phyloP scores from a whole-genome alignment of 495 filamentous ascomycete species.

The Podospora didyma region DNA sequence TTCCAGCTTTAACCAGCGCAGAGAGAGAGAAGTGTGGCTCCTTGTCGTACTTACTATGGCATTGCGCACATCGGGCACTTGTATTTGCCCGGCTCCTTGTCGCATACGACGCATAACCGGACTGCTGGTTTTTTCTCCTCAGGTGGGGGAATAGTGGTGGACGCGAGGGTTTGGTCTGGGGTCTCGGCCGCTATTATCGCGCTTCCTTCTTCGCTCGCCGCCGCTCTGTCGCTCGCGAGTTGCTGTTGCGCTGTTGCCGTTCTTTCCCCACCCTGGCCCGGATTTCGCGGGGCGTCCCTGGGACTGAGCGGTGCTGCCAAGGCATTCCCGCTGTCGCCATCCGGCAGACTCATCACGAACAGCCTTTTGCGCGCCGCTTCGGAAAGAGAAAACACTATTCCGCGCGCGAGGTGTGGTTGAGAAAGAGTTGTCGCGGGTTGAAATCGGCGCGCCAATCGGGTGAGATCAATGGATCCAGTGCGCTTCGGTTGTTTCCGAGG shows the following conservation, averaged over 20 bases:
- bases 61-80: slow-evolving; percentile 61
- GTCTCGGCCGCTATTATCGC: background rate
- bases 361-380: no score
- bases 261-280: no score
- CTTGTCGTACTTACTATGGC: slow-evolving; percentile 51
- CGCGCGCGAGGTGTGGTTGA: background rate
- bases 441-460: background rate
- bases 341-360: background rate
- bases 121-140: slow-evolving; percentile 3
- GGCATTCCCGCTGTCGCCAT: background rate
- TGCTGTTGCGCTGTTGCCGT: no score
- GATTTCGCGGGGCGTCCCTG: background rate
- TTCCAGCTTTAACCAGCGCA: background rate
- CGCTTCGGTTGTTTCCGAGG: no score
- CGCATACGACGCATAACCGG: slow-evolving; percentile 55
- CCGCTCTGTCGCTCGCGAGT: no score
- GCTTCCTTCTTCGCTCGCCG: no score
- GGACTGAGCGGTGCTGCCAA: background rate
- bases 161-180: background rate
- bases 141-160: background rate
- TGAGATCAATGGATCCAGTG: no score
- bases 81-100: slow-evolving; percentile 54
- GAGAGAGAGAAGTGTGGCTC: slow-evolving; percentile 1
- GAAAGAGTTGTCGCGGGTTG: background rate
- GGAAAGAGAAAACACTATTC: background rate